These are phyloP conservation scores for Talaromyces sp. DNA, from an alignment of 2,329 filamentous ascomycete genomes.

Conservation along the genomic window DNA sequence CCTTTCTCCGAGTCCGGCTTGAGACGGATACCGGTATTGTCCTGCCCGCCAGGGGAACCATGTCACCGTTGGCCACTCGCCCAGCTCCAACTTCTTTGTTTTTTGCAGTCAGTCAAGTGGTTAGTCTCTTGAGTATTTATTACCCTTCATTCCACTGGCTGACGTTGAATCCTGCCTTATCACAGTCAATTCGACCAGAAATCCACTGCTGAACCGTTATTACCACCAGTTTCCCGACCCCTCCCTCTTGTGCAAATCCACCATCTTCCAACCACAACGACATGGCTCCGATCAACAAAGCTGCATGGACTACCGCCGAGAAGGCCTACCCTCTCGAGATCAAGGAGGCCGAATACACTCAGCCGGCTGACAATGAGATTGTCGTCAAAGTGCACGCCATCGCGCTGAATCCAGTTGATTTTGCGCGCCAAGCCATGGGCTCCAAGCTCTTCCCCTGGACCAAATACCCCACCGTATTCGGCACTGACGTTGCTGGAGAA, in stretches of 20 bases:
- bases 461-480: conserved; percentile 24
- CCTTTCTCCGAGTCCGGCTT: conserved; percentile 9
- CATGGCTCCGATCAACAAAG: conserved; percentile 19
- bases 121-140: neutral
- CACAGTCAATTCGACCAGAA: neutral
- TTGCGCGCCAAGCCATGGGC: conserved; percentile 27
- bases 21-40: neutral
- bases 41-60: conserved; percentile 2
- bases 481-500: conserved; percentile 28
- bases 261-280: neutral
- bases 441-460: conserved; percentile 22
- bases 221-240: too few relatives aligned
- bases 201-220: neutral
- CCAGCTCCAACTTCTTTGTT: neutral
- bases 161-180: neutral
- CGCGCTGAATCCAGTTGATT: conserved; percentile 33
- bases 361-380: conserved; percentile 20
- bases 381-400: conserved; percentile 24
- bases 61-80: neutral
- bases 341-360: conserved; percentile 18
- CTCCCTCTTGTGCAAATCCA: too few relatives aligned
- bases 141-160: neutral
- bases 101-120: neutral
- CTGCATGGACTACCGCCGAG: conserved; percentile 21
- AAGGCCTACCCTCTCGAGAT: conserved; percentile 21